A percentile compares a stretch with the other conserved stretches of the same genome.
Evolutionary conservation across 176 grass and related monocot genomes (phyloP).

Genomic region (Bromus sterilis): DNA sequence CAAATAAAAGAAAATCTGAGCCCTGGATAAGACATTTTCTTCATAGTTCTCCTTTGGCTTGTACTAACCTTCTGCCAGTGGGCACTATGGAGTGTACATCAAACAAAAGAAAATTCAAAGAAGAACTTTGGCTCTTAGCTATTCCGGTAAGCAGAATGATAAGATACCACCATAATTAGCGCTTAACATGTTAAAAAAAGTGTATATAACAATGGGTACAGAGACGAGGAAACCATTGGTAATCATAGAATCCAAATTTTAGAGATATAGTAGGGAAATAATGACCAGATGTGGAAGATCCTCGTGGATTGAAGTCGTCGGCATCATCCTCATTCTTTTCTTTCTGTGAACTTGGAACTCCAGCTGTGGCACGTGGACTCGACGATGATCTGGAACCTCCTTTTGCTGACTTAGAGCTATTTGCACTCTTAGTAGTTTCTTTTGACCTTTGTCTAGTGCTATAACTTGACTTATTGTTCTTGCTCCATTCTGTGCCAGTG

Average conservation of each 20-base stretch:
- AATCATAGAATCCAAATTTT: background rate
- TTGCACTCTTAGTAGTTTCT: background rate
- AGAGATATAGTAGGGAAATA: background rate
- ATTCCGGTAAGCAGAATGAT: background rate
- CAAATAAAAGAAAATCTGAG: slow-evolving; percentile 5
- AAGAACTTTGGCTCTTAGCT: background rate
- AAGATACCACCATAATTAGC: background rate
- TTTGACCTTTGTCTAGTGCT: slow-evolving; percentile 1
- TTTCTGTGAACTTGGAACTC: slow-evolving; percentile 12
- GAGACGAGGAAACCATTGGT: background rate
- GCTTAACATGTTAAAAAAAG: background rate
- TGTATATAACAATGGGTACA: background rate
- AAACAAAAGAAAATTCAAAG: background rate
- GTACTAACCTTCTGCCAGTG: no score
- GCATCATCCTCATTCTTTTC: slow-evolving; percentile 32
- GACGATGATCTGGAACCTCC: background rate
- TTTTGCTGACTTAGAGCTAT: slow-evolving; percentile 7
- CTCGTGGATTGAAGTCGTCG: slow-evolving; percentile 60
- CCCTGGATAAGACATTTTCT: no score
- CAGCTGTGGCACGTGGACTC: background rate
- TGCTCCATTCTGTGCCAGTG: slow-evolving; percentile 17
- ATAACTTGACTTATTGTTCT: slow-evolving; percentile 10
- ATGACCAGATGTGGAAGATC: slow-evolving; percentile 29
- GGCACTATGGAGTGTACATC: background rate
- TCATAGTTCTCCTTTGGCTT: no score